These are phyloP conservation scores for Colletotrichum zoysiae DNA, from an alignment of 2,329 filamentous ascomycete genomes.

Conservation along the genomic window DNA sequence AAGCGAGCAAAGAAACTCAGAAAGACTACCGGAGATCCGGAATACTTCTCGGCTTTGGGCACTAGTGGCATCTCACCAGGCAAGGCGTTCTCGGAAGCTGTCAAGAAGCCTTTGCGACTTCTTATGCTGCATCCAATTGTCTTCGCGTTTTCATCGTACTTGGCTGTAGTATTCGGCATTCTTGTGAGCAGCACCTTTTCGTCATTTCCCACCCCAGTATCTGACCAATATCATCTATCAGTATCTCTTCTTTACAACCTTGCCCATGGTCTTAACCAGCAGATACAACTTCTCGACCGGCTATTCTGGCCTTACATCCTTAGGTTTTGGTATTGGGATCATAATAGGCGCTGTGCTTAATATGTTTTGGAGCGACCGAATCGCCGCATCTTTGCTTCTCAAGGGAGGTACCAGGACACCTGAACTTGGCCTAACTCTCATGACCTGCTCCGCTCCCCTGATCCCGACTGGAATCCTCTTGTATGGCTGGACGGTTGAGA, in stretches of 20 bases:
- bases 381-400: conserved; percentile 30
- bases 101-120: conserved; percentile 60
- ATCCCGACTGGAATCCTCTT: conserved; percentile 48
- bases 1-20: conserved; percentile 62
- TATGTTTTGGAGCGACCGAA: conserved; percentile 41
- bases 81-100: conserved; percentile 50
- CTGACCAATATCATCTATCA: conserved; percentile 56
- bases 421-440: conserved; percentile 44
- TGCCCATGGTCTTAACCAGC: conserved; percentile 53
- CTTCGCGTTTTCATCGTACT: conserved; percentile 56
- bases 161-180: conserved; percentile 52
- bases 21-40: conserved; percentile 49
- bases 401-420: conserved; percentile 41
- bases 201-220: not conserved
- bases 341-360: conserved; percentile 45
- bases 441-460: conserved; percentile 40
- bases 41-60: conserved; percentile 39
- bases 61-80: conserved; percentile 32
- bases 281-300: conserved; percentile 50
- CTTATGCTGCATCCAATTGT: conserved; percentile 66
- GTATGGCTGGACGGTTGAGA: conserved; percentile 56
- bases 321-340: conserved; percentile 60
- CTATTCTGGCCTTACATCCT: conserved; percentile 56
- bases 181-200: conserved; percentile 30
- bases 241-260: conserved; percentile 56